Base-by-base conservation (phyloP, 2,329 filamentous ascomycete genomes). In the Calonectria hongkongensis region DNA sequence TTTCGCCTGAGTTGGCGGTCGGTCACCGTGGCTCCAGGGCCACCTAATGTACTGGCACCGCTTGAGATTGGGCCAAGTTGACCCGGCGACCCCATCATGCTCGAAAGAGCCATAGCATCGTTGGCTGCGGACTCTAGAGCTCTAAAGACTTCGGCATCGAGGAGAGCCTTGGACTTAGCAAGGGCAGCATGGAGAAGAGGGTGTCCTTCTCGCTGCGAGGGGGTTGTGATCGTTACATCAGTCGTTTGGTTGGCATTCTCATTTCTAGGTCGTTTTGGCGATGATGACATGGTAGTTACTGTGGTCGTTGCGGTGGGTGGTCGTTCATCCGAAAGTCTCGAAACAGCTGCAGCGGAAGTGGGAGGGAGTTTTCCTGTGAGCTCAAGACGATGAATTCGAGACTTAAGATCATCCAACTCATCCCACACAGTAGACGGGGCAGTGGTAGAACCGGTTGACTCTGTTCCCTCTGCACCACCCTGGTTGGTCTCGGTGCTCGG, bases 391-490 rank as follows among this genome's bases (percentile, higher is more conserved):
- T 95, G 93, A 78, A 99, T 98, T 36, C 97, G 92, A 48, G 95
- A 97, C 83, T 98, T 98, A 58, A 99, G 86, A 76, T 98, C 97
- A 79, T 98, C 97, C 33, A 99, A 86, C 84, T 99, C 97, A 82
- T 98, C 97, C 97, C 97, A 99, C 3, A 99, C 95, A 0, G 95
- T 98, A 2, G 95, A 97, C 15, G 96, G 95, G 1, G 95, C 95
- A 1, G 93, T 95, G 0, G 95, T 97, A 0, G 97, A 98, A 41
- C 94, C 89, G 0, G 94, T 96, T 0, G 97, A 98, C 79, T 97
- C 95, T 0, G 95, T 95, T 10, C 93, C 93, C 79, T 96, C 92
- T 33, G 87, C 78, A 21, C 83, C 85, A 71, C 27, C 48, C 12
- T 89, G 85, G 50, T 82, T 75, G 12, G 75, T 69, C 41, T 85